Percentiles rank a stretch among this genome's conserved stretches.
These are phyloP conservation scores for Canna indica DNA, from an alignment of 176 grass and related monocot genomes.

Conservation along the genomic window DNA sequence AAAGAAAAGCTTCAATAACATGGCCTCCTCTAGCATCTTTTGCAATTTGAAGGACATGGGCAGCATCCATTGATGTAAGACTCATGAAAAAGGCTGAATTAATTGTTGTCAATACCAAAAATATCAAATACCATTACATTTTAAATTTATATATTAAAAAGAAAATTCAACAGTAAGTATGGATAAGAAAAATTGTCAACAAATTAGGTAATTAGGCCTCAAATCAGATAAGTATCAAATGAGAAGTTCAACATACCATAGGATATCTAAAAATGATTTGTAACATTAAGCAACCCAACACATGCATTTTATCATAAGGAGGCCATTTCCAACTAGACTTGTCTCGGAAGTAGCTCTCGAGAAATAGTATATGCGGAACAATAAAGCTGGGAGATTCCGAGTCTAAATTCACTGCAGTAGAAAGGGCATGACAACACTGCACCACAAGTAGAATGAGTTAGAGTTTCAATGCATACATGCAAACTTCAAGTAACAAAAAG, in stretches of 20 bases:
- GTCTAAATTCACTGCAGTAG: slow-evolving; percentile 42
- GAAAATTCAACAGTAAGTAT: neutral
- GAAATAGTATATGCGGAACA: slow-evolving; percentile 61
- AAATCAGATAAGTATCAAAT: neutral
- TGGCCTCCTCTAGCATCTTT: slow-evolving; percentile 71
- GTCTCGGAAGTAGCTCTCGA: slow-evolving; percentile 51
- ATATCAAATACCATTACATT: neutral
- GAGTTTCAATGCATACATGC: neutral
- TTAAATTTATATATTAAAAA: neutral
- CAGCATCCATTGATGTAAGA: slow-evolving; percentile 51
- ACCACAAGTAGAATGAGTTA: slow-evolving; percentile 25
- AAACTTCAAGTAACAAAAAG: slow-evolving; percentile 13
- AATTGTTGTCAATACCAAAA: slow-evolving; percentile 48
- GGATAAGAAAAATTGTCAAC: neutral
- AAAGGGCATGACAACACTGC: slow-evolving; percentile 66
- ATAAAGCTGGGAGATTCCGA: slow-evolving; percentile 41
- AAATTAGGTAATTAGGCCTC: neutral
- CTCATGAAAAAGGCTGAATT: slow-evolving; percentile 60
- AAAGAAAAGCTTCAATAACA: slow-evolving; percentile 89
- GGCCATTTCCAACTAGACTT: slow-evolving; percentile 72
- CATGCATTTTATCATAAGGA: slow-evolving; percentile 53
- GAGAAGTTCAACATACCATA: slow-evolving; percentile 37
- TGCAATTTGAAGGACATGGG: slow-evolving; percentile 49
- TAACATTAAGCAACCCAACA: slow-evolving; percentile 86
- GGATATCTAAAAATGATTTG: slow-evolving; percentile 75